These are phyloP conservation scores for Quillaja saponaria DNA, from an alignment of 306 rosid species.

Conservation along the genomic window DNA sequence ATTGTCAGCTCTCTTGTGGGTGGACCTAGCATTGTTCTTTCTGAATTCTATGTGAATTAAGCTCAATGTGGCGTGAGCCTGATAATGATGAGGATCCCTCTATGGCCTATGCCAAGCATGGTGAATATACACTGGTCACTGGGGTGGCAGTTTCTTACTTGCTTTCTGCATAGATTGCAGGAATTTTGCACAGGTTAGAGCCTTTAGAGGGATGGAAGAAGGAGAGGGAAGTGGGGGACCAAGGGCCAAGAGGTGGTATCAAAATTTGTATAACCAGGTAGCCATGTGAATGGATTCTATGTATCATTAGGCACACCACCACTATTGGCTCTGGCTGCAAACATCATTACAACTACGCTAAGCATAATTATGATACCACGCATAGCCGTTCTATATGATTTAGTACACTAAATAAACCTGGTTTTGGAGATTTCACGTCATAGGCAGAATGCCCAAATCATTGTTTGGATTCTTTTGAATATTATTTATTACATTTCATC, in stretches of 20 bases:
- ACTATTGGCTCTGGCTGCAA: conserved; percentile 31
- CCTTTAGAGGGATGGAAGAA: conserved; percentile 19
- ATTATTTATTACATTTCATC: no score
- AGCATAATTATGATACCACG: conserved; percentile 28
- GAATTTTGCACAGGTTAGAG: conserved; percentile 8
- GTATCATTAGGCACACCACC: conserved; percentile 49
- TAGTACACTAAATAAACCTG: no score
- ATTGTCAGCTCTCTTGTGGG: background rate
- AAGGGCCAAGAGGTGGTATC: background rate
- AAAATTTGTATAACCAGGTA: conserved; percentile 22
- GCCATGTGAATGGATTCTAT: conserved; percentile 39
- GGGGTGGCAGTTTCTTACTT: conserved; percentile 9
- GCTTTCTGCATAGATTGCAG: conserved; percentile 40
- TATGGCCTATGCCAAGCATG: conserved; percentile 23
- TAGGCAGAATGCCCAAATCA: no score
- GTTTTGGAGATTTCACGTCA: no score
- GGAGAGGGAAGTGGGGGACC: conserved; percentile 39
- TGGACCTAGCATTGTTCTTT: conserved; percentile 17
- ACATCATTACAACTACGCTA: conserved; percentile 47
- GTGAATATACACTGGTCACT: no score
- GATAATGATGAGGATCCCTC: conserved; percentile 26
- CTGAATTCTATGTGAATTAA: background rate
- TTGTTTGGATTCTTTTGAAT: no score
- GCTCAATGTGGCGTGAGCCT: background rate
- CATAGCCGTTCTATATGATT: no score